These are phyloP conservation scores for Smithsoniella earleae DNA, from an alignment of 163 green algal species.

Conservation along the genomic window DNA sequence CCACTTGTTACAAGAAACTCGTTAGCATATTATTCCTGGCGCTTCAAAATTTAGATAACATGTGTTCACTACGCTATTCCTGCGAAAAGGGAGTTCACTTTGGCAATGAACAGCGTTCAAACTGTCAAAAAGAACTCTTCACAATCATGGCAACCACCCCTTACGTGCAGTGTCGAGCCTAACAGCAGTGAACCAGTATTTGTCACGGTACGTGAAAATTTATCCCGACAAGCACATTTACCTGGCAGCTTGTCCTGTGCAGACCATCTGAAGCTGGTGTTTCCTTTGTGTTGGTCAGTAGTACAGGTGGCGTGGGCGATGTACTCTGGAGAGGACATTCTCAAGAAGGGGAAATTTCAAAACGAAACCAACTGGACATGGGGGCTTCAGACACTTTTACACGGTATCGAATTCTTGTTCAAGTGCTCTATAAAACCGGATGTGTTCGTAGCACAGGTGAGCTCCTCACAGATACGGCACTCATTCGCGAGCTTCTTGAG, in stretches of 20 bases:
- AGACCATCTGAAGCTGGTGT: conserved; percentile 24
- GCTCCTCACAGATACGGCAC: neutral
- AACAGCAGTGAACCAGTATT: neutral
- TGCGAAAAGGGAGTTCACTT: no score
- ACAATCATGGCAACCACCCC: no score
- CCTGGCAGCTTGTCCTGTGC: no score
- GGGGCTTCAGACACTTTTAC: conserved; percentile 2
- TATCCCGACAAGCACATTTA: neutral
- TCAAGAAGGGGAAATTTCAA: conserved; percentile 11
- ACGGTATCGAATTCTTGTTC: conserved; percentile 17
- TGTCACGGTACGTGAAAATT: neutral
- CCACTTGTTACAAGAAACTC: no score
- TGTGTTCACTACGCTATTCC: neutral
- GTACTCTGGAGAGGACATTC: neutral
- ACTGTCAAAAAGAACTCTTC: no score
- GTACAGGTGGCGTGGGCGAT: conserved; percentile 18
- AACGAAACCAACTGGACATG: conserved; percentile 7
- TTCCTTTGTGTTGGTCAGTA: conserved; percentile 6
- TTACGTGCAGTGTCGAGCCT: no score
- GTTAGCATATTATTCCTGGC: no score
- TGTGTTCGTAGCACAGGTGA: conserved; percentile 8
- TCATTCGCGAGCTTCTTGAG: no score
- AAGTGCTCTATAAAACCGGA: neutral
- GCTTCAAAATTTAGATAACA: neutral
- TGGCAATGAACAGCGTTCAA: no score